These are phyloP conservation scores for Leucoagaricus sp. DNA, from an alignment of 1,284 basidiomycete species.

Conservation along the genomic window DNA sequence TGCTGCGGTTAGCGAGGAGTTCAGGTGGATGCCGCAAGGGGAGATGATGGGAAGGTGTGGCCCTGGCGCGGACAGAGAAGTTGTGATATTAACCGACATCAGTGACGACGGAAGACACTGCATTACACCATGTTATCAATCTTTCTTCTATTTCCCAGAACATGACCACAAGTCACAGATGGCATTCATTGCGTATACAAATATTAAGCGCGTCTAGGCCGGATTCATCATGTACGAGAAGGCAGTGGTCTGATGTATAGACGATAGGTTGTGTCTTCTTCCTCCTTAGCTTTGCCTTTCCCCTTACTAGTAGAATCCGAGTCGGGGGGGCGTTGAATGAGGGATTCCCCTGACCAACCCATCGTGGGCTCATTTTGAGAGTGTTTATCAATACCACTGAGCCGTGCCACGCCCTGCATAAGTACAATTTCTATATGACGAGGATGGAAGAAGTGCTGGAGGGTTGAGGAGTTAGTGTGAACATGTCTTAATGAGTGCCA, in stretches of 20 bases:
- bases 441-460: constrained; percentile 36
- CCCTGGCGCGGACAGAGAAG: no score
- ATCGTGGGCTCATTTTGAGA: constrained; percentile 3
- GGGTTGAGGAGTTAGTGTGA: neutral
- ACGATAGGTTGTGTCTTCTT: constrained; percentile 20
- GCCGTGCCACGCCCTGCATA: constrained; percentile 29
- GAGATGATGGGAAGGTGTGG: no score
- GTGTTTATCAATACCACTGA: constrained; percentile 27
- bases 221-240: neutral
- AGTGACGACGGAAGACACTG: no score
- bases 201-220: neutral
- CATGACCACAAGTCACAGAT: neutral
- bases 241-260: constrained; percentile 22
- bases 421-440: constrained; percentile 36
- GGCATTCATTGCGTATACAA: neutral
- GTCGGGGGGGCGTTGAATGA: neutral
- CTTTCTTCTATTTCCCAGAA: no score
- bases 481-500: neutral
- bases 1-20: no score
- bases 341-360: neutral
- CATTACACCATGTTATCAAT: no score
- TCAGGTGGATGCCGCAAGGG: no score
- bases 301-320: neutral
- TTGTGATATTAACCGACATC: no score
- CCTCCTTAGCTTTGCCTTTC: constrained; percentile 6